phyloP scores from a whole-genome alignment of 352 stramenopile genomes.

The Phytophthora brassicae region DNA sequence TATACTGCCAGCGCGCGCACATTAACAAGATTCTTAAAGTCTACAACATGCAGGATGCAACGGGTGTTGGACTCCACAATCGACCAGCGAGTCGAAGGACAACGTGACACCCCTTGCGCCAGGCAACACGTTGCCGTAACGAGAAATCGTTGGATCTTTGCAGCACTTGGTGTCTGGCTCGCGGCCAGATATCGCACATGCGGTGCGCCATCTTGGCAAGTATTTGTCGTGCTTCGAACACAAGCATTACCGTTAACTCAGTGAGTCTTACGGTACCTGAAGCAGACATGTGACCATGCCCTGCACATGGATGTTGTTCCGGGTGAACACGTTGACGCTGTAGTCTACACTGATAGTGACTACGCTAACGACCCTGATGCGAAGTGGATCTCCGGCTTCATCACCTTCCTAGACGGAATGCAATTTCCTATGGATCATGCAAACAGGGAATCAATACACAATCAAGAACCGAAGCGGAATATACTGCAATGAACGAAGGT shows the following conservation, averaged over 20 bases:
- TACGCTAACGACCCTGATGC: slow-evolving; percentile 31
- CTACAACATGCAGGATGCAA: background rate
- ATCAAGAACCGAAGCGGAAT: slow-evolving; percentile 32
- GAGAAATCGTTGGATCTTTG: background rate
- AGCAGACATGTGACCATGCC: slow-evolving; percentile 1
- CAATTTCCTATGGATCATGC: slow-evolving; percentile 24
- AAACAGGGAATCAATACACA: slow-evolving; percentile 34
- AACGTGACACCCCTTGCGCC: background rate
- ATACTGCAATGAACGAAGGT: slow-evolving; percentile 34
- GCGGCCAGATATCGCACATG: slow-evolving; percentile 17
- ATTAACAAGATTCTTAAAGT: slow-evolving; percentile 8
- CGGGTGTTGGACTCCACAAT: slow-evolving; percentile 2
- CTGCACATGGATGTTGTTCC: slow-evolving; percentile 6
- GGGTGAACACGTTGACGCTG: background rate
- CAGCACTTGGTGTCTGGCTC: slow-evolving; percentile 15
- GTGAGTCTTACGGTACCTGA: slow-evolving; percentile 2
- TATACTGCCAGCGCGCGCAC: slow-evolving; percentile 2
- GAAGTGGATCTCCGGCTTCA: slow-evolving; percentile 26
- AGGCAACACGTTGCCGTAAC: background rate
- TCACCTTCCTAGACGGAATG: slow-evolving; percentile 26
- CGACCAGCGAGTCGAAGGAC: background rate
- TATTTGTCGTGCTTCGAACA: slow-evolving; percentile 3
- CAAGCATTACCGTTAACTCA: slow-evolving; percentile 1
- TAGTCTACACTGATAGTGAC: slow-evolving; percentile 21
- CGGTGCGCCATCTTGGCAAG: slow-evolving; percentile 11